Conservation (phyloP, 768 basidiomycete genomes). For the Candolleomyces eurysporus region DNA sequence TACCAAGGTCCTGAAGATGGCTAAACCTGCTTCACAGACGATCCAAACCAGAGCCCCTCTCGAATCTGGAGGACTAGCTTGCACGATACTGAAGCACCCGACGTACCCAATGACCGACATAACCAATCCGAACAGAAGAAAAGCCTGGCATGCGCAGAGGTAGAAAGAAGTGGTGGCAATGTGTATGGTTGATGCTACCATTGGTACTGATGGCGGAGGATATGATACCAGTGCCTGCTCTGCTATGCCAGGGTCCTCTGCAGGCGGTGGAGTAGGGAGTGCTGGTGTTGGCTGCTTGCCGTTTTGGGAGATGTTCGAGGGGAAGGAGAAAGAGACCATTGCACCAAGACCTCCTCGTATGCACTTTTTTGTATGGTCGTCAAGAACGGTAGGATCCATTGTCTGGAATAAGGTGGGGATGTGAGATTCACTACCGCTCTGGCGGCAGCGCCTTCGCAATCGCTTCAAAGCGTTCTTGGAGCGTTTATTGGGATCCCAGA, state of each 20-base stretch:
- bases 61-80: not conserved
- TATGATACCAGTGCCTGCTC: not conserved
- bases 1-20: not conserved
- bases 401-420: not conserved
- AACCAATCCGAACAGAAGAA: not conserved
- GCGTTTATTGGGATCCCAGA: not conserved
- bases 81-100: conserved; percentile 6
- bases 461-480: not conserved
- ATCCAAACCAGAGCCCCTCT: not conserved
- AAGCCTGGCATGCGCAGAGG: not conserved
- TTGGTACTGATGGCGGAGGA: not conserved
- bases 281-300: too few species aligned
- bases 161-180: not conserved
- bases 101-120: conserved; percentile 1
- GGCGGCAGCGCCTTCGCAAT: not conserved
- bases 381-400: not conserved
- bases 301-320: not conserved
- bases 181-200: not conserved
- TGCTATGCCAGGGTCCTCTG: too few species aligned
- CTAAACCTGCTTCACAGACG: not conserved
- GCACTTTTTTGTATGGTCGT: not conserved
- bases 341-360: not conserved
- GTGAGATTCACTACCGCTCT: too few species aligned
- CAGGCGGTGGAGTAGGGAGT: too few species aligned
- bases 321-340: not conserved